These are phyloP conservation scores for Xylariaceae sp. DNA, from an alignment of 2,329 filamentous ascomycete species.

Conservation along the genomic window DNA sequence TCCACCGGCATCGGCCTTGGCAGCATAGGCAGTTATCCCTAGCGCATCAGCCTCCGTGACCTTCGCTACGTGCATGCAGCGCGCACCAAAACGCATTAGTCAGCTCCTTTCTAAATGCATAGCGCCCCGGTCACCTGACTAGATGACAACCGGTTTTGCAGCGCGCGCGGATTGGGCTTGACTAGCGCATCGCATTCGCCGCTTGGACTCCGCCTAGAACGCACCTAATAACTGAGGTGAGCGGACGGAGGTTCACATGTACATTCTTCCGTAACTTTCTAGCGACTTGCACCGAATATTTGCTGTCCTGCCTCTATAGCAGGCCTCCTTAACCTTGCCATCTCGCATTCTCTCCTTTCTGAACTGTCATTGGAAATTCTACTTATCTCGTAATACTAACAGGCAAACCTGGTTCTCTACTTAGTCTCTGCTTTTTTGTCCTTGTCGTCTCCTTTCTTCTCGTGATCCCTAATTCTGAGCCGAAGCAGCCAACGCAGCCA, in stretches of 20 bases:
- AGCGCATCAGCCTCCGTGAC: not conserved
- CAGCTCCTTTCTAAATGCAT: not conserved
- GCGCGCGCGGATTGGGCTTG: not conserved
- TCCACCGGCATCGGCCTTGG: not conserved
- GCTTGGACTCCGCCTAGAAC: not conserved
- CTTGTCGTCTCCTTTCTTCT: not conserved
- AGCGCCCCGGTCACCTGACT: not conserved
- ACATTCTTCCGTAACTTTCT: not conserved
- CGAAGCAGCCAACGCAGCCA: no score
- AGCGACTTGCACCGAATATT: not conserved
- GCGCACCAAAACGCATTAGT: no score
- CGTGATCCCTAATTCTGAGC: not conserved
- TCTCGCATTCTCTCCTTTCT: not conserved
- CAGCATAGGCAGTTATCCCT: not conserved
- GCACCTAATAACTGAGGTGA: not conserved
- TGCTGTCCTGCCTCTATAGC: not conserved
- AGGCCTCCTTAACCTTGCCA: not conserved
- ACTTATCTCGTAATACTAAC: not conserved
- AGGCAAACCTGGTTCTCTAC: not conserved
- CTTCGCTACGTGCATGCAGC: no score
- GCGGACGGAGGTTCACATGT: not conserved
- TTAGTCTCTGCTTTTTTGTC: not conserved
- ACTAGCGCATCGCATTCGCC: not conserved
- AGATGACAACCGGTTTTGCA: not conserved
- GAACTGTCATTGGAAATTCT: not conserved